Percentiles rank a stretch among this genome's conserved stretches.
Conservation (phyloP, 768 basidiomycete genomes). For the Auriscalpium vulgare region DNA sequence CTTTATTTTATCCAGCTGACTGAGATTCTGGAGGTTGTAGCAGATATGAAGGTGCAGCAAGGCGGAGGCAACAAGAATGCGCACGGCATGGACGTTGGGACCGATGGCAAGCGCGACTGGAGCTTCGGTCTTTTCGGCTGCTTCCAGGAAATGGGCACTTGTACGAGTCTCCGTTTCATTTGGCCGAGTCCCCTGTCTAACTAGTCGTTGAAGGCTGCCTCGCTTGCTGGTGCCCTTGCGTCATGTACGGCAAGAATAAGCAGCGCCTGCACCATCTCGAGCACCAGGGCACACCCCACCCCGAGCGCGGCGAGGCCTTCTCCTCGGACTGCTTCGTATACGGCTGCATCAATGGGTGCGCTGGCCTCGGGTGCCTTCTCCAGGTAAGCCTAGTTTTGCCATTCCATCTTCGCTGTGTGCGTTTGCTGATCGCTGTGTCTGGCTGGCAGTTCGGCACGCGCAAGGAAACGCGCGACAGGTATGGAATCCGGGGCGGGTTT, state of each 20-base stretch:
- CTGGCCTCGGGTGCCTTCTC: slow-evolving; percentile 30
- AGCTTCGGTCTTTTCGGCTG: slow-evolving; percentile 21
- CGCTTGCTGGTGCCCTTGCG: slow-evolving; percentile 34
- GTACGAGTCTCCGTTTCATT: slow-evolving; percentile 9
- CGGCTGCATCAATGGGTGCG: slow-evolving; percentile 23
- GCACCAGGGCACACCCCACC: slow-evolving; percentile 29
- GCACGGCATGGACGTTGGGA: slow-evolving; percentile 17
- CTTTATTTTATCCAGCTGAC: not conserved
- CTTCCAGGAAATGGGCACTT: slow-evolving; percentile 17
- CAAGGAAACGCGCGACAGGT: slow-evolving; percentile 32
- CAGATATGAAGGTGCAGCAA: not conserved
- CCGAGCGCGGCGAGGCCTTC: slow-evolving; percentile 27
- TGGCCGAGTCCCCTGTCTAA: not conserved
- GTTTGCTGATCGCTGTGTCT: slow-evolving; percentile 17
- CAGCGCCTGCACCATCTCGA: slow-evolving; percentile 33
- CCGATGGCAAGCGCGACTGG: slow-evolving; percentile 26
- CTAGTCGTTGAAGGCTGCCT: slow-evolving; percentile 23
- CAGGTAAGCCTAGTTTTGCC: slow-evolving; percentile 24
- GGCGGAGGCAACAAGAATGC: slow-evolving; percentile 14
- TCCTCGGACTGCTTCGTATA: slow-evolving; percentile 31
- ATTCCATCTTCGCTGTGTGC: not conserved
- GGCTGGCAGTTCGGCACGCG: slow-evolving; percentile 26
- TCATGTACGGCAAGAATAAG: slow-evolving; percentile 33
- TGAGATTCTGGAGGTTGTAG: not conserved
- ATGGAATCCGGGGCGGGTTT: slow-evolving; percentile 38